These are phyloP conservation scores for Teratosphaeria destructans DNA, from an alignment of 2,329 filamentous ascomycete genomes.

Conservation along the genomic window DNA sequence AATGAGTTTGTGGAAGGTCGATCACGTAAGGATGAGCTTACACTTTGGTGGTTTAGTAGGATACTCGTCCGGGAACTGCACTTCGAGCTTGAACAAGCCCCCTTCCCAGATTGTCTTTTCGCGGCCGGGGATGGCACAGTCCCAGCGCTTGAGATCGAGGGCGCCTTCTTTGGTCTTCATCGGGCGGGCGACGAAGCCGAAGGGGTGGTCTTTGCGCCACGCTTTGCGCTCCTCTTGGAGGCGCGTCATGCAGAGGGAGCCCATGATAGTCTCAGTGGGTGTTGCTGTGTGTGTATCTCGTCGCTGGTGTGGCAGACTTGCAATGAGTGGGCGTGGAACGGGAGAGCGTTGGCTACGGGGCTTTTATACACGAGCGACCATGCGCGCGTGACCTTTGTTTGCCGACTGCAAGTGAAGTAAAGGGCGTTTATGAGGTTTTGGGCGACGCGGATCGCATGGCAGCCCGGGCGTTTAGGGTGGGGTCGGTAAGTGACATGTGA, in stretches of 20 bases:
- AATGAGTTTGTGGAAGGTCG: background rate
- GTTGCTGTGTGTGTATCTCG: background rate
- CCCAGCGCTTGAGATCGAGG: conserved; percentile 89
- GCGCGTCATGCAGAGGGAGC: conserved; percentile 72
- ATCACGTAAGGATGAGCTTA: conserved; percentile 41
- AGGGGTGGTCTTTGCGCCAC: conserved; percentile 94
- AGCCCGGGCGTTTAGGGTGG: background rate
- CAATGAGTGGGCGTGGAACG: background rate
- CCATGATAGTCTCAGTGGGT: conserved; percentile 43
- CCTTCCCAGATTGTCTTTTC: conserved; percentile 96
- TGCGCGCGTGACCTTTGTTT: background rate
- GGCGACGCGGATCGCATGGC: background rate
- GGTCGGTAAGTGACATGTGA: background rate
- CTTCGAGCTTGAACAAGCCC: conserved; percentile 89
- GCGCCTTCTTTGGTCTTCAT: conserved; percentile 67
- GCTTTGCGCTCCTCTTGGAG: conserved; percentile 88
- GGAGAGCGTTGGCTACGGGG: background rate
- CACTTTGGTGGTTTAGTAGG: conserved; percentile 98
- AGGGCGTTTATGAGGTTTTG: background rate
- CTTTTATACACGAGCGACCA: background rate
- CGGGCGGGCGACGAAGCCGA: conserved; percentile 92
- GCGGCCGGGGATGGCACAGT: conserved; percentile 92
- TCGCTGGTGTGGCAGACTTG: background rate
- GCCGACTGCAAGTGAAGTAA: background rate
- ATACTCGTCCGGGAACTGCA: conserved; percentile 93